Evolutionary conservation across 2,329 filamentous ascomycete genomes (phyloP).

Genomic region (Aspergillus vadensis): DNA sequence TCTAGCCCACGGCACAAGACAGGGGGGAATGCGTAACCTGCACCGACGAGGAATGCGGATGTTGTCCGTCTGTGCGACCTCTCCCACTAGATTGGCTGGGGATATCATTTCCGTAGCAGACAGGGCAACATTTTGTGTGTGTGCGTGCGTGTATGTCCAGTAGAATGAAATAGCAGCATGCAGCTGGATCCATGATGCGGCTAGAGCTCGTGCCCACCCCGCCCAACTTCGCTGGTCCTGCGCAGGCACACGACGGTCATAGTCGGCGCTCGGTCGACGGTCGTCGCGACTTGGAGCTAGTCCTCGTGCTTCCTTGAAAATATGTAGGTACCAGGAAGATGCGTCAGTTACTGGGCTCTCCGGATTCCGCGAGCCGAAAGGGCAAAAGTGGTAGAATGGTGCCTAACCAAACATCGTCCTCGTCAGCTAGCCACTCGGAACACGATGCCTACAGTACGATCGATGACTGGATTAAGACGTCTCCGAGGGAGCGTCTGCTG

Average conservation of each 20-base stretch:
- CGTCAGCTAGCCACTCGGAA: not conserved
- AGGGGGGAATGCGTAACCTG: conserved; percentile 4
- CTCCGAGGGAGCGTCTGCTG: not conserved
- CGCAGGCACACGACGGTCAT: conserved; percentile 3
- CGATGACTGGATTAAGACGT: too few relatives aligned
- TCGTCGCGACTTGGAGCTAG: not conserved
- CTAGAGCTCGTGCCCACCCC: not conserved
- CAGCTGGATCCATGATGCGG: conserved; percentile 1
- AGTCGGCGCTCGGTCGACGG: not conserved
- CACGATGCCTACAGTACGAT: not conserved
- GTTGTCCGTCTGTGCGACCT: conserved; percentile 1
- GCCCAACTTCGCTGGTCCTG: not conserved
- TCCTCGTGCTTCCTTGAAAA: not conserved
- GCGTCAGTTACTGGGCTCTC: not conserved
- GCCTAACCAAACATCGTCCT: not conserved
- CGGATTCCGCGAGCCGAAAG: not conserved
- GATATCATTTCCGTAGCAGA: conserved; percentile 5
- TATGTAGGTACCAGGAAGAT: not conserved
- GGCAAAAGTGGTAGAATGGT: not conserved
- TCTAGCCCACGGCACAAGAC: not conserved
- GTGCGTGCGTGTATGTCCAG: too few relatives aligned
- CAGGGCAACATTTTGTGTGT: not conserved
- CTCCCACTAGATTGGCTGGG: not conserved
- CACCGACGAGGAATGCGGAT: conserved; percentile 3
- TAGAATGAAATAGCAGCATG: not conserved